Percentiles rank a stretch among this genome's conserved stretches.
phyloP scores from a whole-genome alignment of 352 stramenopile genomes.

The Pythium vanterpoolii region DNA sequence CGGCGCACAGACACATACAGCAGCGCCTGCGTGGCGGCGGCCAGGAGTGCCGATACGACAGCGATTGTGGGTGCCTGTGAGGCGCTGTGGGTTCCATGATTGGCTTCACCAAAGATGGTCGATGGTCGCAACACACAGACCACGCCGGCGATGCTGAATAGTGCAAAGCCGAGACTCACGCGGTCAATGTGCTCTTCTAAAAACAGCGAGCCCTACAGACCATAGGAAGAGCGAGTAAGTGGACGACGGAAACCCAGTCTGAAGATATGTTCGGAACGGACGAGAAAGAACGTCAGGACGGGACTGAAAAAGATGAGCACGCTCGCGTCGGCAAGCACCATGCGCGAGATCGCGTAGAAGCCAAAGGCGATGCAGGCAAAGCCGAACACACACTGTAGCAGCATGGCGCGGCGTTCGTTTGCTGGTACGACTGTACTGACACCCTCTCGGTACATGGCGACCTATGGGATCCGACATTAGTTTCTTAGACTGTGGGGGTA shows the following conservation, averaged over 20 bases:
- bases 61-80: constrained; percentile 25
- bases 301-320: constrained; percentile 64
- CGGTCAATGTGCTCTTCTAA: constrained; percentile 32
- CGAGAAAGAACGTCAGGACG: constrained; percentile 65
- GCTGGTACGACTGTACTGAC: constrained; percentile 24
- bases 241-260: neutral
- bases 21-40: constrained; percentile 40
- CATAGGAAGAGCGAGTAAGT: neutral
- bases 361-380: constrained; percentile 53
- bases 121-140: constrained; percentile 40
- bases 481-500: no score
- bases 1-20: constrained; percentile 51
- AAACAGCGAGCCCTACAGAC: constrained; percentile 20
- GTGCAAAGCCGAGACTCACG: constrained; percentile 28
- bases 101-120: constrained; percentile 37
- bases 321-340: constrained; percentile 68
- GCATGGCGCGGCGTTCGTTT: constrained; percentile 26
- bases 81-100: constrained; percentile 3
- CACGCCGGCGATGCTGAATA: constrained; percentile 32
- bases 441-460: constrained; percentile 27
- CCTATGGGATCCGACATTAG: constrained; percentile 10
- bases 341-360: constrained; percentile 70
- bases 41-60: constrained; percentile 35
- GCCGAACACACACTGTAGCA: constrained; percentile 46
- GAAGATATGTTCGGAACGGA: constrained; percentile 15